Conservation (phyloP, 371 early-diverging fungal species). For the Haplosporangium sp. region DNA sequence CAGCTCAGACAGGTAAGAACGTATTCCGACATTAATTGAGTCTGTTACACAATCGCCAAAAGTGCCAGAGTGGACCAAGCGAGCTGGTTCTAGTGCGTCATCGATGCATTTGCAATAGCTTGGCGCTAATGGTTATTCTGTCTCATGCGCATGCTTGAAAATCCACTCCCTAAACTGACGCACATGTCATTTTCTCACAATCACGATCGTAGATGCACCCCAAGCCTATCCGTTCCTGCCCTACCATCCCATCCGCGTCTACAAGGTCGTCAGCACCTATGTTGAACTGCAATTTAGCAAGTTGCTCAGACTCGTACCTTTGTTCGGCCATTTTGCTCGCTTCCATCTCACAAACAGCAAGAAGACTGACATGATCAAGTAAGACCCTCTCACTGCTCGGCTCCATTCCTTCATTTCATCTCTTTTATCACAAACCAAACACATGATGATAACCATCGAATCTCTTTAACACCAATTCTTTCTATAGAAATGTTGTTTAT, state of each 20-base stretch:
- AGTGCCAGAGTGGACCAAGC: constrained; percentile 4
- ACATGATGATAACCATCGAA: too few species aligned
- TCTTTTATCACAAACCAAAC: not conserved
- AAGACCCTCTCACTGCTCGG: constrained; percentile 2
- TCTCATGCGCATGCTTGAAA: not conserved
- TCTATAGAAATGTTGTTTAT: constrained; percentile 37
- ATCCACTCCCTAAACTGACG: not conserved
- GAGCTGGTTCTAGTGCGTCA: too few species aligned
- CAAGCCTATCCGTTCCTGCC: constrained; percentile 49
- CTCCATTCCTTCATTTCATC: not conserved
- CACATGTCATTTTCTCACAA: too few species aligned
- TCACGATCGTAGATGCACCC: constrained; percentile 35
- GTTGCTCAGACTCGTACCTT: constrained; percentile 44
- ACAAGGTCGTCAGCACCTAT: constrained; percentile 53
- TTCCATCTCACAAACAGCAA: constrained; percentile 53
- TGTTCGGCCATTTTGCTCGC: constrained; percentile 54
- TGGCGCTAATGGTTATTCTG: not conserved
- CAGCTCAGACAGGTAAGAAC: constrained; percentile 53
- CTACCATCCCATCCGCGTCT: constrained; percentile 52
- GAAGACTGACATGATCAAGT: constrained; percentile 50
- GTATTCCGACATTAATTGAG: not conserved
- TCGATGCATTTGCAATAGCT: too few species aligned
- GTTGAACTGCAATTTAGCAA: constrained; percentile 42
- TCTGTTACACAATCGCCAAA: constrained; percentile 40
- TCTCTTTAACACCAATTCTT: too few species aligned